Conservation (phyloP, 257 asterid species). For the Verbascum thapsus region DNA sequence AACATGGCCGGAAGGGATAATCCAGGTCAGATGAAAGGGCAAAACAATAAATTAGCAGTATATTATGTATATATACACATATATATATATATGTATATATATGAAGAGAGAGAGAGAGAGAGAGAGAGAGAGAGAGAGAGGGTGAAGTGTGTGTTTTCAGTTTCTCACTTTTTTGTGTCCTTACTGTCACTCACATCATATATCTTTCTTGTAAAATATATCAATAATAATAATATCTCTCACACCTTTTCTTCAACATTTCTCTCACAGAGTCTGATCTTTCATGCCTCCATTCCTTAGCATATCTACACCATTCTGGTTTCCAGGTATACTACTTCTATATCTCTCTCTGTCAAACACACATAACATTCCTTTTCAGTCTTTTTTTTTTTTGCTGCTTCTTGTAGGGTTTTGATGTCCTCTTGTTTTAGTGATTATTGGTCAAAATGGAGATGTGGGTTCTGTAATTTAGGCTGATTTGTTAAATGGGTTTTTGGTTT, state of each 20-base stretch:
- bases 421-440: conserved; percentile 21
- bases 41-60: conserved; percentile 21
- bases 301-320: conserved; percentile 25
- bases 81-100: too few relatives aligned
- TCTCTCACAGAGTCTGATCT: conserved; percentile 27
- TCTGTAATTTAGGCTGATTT: conserved; percentile 27
- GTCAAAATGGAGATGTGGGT: conserved; percentile 35
- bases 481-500: conserved; percentile 22
- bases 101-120: too few relatives aligned
- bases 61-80: too few relatives aligned
- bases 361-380: not conserved
- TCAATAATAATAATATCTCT: conserved; percentile 23
- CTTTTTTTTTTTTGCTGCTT: conserved; percentile 12
- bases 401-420: conserved; percentile 33
- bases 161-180: conserved; percentile 33
- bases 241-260: conserved; percentile 25
- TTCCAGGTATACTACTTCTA: conserved; percentile 38
- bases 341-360: not conserved
- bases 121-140: conserved; percentile 38
- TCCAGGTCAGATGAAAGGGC: conserved; percentile 22
- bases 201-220: conserved; percentile 25
- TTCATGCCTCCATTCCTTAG: conserved; percentile 30
- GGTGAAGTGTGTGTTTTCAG: conserved; percentile 59
- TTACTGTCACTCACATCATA: conserved; percentile 15
- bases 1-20: conserved; percentile 25